Evolutionary conservation across 2,329 filamentous ascomycete species (phyloP), one percentile per base, ranked within the genome.

Genomic region (Apiospora marii): DNA sequence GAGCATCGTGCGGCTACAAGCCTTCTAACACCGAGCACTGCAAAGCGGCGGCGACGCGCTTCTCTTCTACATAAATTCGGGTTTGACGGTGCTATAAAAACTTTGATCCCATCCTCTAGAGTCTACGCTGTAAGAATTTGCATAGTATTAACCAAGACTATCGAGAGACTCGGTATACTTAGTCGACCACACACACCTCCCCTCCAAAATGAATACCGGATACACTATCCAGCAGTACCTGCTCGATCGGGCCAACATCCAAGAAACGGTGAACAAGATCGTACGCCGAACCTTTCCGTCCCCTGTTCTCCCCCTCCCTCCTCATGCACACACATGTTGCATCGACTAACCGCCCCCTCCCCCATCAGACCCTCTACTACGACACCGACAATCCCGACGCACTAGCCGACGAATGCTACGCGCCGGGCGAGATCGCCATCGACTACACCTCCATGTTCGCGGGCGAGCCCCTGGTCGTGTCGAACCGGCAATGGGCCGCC

Each of bases 161-260:
- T 19, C 27, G 6, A 1, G 27, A 24, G 13, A 51, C 12, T 19
- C 27, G 3, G 2, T 16, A 13, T 1, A 46, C 19, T 46, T 14
- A 58, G 14, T 30, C 14, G 14, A 61, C 34, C 44, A 37, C 70
- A 72, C 22, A 70, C 16, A 70, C 13, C 27, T n/a, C 67, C 27
- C n/a, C 46, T 41, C 49, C 58, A 73, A 6, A 46, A 76, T 77
- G 82, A 72, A 81, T 74, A 53, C 80, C 75, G 68, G 72, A 2
- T 80, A 80, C 72, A 77, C 79, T 67, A 73, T 76, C 49, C 67
- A 75, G 67, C 74, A 77, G 2, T 81, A 79, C 73, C 78, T 82
- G n/a, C 77, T 82, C 24, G 79, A 81, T 74, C 75, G 76, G 49
- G 77, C 79, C 41, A 81, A 82, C 72, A 77, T 82, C 67, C 76